Base-by-base conservation (phyloP, 2,329 filamentous ascomycete species). In the Elsinoe arachidis region DNA sequence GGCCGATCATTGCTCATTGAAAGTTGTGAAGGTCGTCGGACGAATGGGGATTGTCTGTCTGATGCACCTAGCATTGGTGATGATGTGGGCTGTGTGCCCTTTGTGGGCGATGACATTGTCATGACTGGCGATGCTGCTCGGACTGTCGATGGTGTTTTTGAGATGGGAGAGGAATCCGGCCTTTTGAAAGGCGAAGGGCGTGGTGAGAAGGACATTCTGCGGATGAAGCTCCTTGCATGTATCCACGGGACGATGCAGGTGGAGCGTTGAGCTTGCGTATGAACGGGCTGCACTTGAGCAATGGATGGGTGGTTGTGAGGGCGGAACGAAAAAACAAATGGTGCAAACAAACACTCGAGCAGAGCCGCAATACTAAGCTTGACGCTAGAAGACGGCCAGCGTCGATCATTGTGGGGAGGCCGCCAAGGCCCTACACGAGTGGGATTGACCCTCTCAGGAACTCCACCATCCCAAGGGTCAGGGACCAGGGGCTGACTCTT, bases 151-250 rank as follows among this genome's bases (percentile, higher is more conserved):
- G 72, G 71, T 17, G 73, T 74, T 49, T 62, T 62, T 19, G 64
- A 60, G 26, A 69, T 63, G 43, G 73, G 71, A 55, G 74, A 73
- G 4, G 26, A 30, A 59, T 71, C 71, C 14, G 73, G 70, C 26
- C 74, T 69, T 58, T 72, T 69, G 62, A 76, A 76, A 43, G 74
- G 74, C 57, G 74, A 76, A 47, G 72, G 68, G 61, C 74, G 72
- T 14, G 70, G 68, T 64, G 70, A 72, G 63, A 74, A 74, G 64
- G 72, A 73, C 60, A 76, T 56, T 19, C 6, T 49, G 54, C 7
- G 49, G 49, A 9, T 21, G 49, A n/a, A 53, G 49, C 49, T 53
- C 49, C 49, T 53, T 53, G 49, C 49, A 53, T 53, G 34, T 53
- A 53, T 23, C 33, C 49, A 53, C 33, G 49, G 49, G 6, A 38